Conservation (phyloP, 805 yeast genomes). For the Priceomyces castillae region DNA sequence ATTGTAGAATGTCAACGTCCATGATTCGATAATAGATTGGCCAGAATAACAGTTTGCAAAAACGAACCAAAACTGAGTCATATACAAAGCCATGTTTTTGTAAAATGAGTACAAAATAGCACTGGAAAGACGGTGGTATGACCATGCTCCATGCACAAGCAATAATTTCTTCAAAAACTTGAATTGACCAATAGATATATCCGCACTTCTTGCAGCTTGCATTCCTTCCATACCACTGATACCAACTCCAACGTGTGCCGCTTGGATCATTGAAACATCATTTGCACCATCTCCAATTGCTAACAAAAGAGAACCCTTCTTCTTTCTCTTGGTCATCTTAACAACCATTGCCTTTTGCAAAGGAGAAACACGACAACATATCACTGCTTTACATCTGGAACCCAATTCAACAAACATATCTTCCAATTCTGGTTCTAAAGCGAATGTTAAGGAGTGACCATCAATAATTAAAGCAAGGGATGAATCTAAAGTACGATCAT, state of each 20-base stretch:
- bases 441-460: conserved; percentile 86
- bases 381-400: conserved; percentile 87
- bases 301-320: conserved; percentile 65
- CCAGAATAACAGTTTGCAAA: conserved; percentile 92
- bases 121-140: conserved; percentile 88
- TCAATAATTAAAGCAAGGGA: conserved; percentile 89
- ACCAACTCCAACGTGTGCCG: conserved; percentile 99
- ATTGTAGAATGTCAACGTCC: conserved; percentile 96
- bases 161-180: conserved; percentile 76
- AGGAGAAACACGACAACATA: conserved; percentile 98
- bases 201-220: conserved; percentile 99
- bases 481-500: conserved; percentile 56
- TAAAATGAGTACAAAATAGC: conserved; percentile 94
- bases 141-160: conserved; percentile 97
- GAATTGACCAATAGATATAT: conserved; percentile 95
- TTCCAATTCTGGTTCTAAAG: conserved; percentile 78
- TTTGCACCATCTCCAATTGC: conserved; percentile 99
- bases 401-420: conserved; percentile 77
- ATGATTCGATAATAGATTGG: conserved; percentile 92
- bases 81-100: conserved; percentile 90
- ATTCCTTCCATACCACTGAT: conserved; percentile 99
- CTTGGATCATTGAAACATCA: conserved; percentile 98
- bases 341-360: conserved; percentile 95
- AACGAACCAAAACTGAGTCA: conserved; percentile 98
- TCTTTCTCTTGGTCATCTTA: conserved; percentile 82